Conservation (phyloP, 768 basidiomycete genomes). For the Tylopilus vinaceipallidus region DNA sequence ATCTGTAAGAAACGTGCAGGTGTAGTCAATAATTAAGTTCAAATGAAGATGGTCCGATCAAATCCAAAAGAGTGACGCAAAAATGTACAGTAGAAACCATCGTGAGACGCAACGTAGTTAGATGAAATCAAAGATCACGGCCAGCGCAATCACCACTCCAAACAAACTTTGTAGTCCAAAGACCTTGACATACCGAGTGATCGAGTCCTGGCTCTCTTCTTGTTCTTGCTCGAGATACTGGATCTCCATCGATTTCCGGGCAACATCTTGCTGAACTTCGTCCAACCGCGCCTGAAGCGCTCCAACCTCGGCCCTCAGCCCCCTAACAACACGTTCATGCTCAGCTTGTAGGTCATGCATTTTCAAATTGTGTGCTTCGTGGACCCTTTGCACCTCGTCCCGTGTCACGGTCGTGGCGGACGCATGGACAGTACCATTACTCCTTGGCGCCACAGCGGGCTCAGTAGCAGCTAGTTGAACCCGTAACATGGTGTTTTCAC, state of each 20-base stretch:
- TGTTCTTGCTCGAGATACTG: slow-evolving; percentile 76
- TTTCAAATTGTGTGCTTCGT: slow-evolving; percentile 84
- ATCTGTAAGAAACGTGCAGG: slow-evolving; percentile 42
- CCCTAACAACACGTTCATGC: slow-evolving; percentile 57
- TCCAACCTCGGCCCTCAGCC: slow-evolving; percentile 56
- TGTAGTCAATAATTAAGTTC: slow-evolving; percentile 40
- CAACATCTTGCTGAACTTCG: slow-evolving; percentile 59
- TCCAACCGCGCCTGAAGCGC: slow-evolving; percentile 45
- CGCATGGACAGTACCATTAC: slow-evolving; percentile 45
- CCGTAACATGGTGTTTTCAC: slow-evolving; percentile 66
- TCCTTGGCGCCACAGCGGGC: slow-evolving; percentile 47
- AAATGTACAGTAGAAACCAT: slow-evolving; percentile 18
- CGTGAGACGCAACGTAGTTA: slow-evolving; percentile 31
- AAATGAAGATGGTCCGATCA: slow-evolving; percentile 13
- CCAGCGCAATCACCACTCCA: slow-evolving; percentile 50
- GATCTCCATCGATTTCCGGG: slow-evolving; percentile 78
- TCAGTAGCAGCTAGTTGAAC: slow-evolving; percentile 52
- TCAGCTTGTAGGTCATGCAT: slow-evolving; percentile 69
- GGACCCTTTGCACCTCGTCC: slow-evolving; percentile 73
- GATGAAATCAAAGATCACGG: slow-evolving; percentile 52
- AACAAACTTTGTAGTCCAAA: slow-evolving; percentile 59
- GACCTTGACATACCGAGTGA: slow-evolving; percentile 72
- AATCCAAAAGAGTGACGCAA: slow-evolving; percentile 15
- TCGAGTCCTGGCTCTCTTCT: slow-evolving; percentile 71
- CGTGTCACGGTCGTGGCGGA: slow-evolving; percentile 53